These are phyloP conservation scores for Colletotrichum cuscutae DNA, from an alignment of 2,329 filamentous ascomycete genomes.

Conservation along the genomic window DNA sequence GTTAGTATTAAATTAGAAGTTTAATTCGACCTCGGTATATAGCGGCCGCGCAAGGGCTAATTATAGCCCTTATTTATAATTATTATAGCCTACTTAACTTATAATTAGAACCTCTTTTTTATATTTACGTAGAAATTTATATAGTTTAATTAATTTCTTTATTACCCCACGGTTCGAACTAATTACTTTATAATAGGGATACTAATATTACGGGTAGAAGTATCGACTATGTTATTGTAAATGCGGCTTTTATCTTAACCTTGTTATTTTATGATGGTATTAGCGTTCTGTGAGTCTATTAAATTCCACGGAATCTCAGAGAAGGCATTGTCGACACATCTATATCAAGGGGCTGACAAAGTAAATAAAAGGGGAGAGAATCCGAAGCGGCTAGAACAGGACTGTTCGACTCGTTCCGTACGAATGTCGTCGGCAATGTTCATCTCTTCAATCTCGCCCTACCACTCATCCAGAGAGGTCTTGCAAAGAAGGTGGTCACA, in stretches of 20 bases:
- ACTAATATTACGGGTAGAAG: too few relatives aligned
- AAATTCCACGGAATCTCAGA: neutral
- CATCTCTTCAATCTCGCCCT: conserved; percentile 63
- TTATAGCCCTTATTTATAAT: too few relatives aligned
- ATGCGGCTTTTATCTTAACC: neutral
- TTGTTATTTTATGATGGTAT: neutral
- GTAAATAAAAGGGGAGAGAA: neutral
- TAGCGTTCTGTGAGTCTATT: neutral
- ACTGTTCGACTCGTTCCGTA: conserved; percentile 44
- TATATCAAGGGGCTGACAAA: neutral
- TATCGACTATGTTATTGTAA: neutral
- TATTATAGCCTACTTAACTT: too few relatives aligned
- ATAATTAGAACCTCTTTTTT: too few relatives aligned
- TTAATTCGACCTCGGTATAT: too few relatives aligned
- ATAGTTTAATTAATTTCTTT: too few relatives aligned
- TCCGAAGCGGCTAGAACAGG: conserved; percentile 6
- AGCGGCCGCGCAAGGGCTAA: too few relatives aligned
- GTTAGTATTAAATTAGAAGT: too few relatives aligned
- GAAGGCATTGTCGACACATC: neutral
- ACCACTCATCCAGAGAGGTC: conserved; percentile 61
- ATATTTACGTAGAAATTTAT: too few relatives aligned
- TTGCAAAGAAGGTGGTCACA: conserved; percentile 64
- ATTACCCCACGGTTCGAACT: too few relatives aligned
- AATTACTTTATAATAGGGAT: too few relatives aligned
- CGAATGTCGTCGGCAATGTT: conserved; percentile 63